Conservation (phyloP, 2,329 filamentous ascomycete genomes). For the Cephalotrichum gorgonifer region DNA sequence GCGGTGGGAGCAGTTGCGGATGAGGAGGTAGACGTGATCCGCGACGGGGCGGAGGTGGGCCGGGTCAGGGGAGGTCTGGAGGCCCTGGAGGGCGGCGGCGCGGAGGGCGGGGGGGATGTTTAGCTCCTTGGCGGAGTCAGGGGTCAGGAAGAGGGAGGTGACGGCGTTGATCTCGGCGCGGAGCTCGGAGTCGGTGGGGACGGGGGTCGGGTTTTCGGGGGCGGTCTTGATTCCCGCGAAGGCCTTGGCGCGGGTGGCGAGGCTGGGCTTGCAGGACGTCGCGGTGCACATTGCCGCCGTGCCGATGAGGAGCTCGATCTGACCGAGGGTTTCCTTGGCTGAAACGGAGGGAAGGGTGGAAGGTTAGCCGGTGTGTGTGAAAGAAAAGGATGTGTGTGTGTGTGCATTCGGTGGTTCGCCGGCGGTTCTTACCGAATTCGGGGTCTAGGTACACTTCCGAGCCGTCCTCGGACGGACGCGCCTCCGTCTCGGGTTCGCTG, state of each 20-base stretch:
- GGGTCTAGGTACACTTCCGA: conserved; percentile 21
- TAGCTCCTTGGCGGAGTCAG: conserved; percentile 32
- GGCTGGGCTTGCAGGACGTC: conserved; percentile 7
- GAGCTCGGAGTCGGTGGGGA: conserved; percentile 7
- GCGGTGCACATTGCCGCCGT: conserved; percentile 16
- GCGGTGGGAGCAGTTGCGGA: conserved; percentile 36
- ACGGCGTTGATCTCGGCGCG: conserved; percentile 27
- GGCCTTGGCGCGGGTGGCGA: conserved; percentile 13
- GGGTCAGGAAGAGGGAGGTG: conserved; percentile 27
- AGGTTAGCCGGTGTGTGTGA: neutral
- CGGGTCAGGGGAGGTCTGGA: conserved; percentile 25
- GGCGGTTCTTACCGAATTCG: conserved; percentile 20
- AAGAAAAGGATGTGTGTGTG: no score
- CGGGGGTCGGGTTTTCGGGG: conserved; percentile 5
- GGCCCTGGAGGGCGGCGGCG: conserved; percentile 22
- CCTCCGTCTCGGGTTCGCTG: neutral
- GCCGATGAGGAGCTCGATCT: conserved; percentile 22
- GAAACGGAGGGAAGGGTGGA: no score
- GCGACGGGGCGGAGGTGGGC: conserved; percentile 28
- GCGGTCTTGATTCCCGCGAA: conserved; percentile 10
- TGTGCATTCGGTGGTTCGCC: no score
- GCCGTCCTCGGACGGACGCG: conserved; percentile 12
- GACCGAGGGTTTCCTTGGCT: conserved; percentile 20
- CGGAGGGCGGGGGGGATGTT: conserved; percentile 34
- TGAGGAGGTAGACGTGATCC: conserved; percentile 33